Evolutionary conservation across 2,329 filamentous ascomycete genomes (phyloP), one percentile per base, ranked within the genome.

Genomic region (Aspergillus japonicus): DNA sequence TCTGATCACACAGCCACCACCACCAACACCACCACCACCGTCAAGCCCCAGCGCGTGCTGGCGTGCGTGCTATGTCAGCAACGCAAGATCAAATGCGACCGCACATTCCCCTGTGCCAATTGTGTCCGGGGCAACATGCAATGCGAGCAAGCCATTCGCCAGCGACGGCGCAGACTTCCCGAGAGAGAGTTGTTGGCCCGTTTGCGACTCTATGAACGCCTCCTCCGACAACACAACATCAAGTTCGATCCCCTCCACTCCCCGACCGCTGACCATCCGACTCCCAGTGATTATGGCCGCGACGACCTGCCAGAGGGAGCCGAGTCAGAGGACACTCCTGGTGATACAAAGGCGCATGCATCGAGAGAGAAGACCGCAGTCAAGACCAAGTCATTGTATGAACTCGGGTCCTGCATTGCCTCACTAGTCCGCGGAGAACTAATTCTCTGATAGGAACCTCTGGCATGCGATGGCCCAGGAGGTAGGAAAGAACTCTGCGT

Each of bases 31-130:
- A 23, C 21, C 33, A 35, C 33, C 11, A 11, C 8, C 11, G 33
- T 35, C 33, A 33, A 19, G 59, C 19, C 61, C 10, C 33, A 50
- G 29, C 67, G 71, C 12, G 60, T 66, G 3, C 62, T 72, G 14
- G 67, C 84, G 39, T 94, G 90, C 68, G 82, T 91, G 12, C 81
- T 87, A 19, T 94, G 90, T 70, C 89, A 92, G 71, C 88, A 90
- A 72, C 85, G 89, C 62, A 92, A 92, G 73, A 83, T 92, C 48
- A 87, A 87, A 60, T 92, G 89, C 74, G 87, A 91, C 73, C 89
- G 88, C 75, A 85, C 82, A 66, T 87, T 87, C 73, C 89, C 89
- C 16, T 92, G 89, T 70, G 80, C 83, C 67, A 88, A 89, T 74
- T 91, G 89, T 69, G 78, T 86, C 70, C 88, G 84, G 73, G 82